A percentile compares a stretch with the other conserved stretches of the same genome.
Evolutionary conservation across 768 basidiomycete species (phyloP).

Genomic region (Mycena vitilis): DNA sequence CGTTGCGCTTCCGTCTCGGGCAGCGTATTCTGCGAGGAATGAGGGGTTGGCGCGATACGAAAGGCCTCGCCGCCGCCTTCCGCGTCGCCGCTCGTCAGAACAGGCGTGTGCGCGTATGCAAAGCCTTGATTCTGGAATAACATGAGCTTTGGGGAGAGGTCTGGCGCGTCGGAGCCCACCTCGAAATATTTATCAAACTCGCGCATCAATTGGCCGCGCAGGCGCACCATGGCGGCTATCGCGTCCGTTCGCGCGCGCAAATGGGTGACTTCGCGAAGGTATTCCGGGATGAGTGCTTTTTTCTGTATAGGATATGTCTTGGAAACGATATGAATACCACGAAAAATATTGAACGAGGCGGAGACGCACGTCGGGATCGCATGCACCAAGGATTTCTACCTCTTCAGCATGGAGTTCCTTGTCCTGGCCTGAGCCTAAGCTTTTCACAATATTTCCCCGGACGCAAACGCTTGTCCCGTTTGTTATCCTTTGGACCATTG

Average conservation of each 20-base stretch:
- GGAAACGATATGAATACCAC: not conserved
- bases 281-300: slow-evolving; percentile 80
- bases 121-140: slow-evolving; percentile 79
- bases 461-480: slow-evolving; percentile 56
- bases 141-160: slow-evolving; percentile 1
- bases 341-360: not conserved
- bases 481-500: slow-evolving; percentile 46
- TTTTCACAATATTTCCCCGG: slow-evolving; percentile 57
- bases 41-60: slow-evolving; percentile 61
- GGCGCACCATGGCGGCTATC: slow-evolving; percentile 79
- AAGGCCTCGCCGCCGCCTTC: slow-evolving; percentile 98
- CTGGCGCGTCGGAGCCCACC: slow-evolving; percentile 53
- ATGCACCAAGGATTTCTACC: slow-evolving; percentile 57
- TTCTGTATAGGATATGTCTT: slow-evolving; percentile 95
- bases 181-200: slow-evolving; percentile 78
- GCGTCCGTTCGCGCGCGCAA: slow-evolving; percentile 84
- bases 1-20: slow-evolving; percentile 33
- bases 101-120: slow-evolving; percentile 82
- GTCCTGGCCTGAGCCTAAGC: slow-evolving; percentile 58
- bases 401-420: slow-evolving; percentile 61
- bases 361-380: slow-evolving; percentile 56
- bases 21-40: slow-evolving; percentile 23
- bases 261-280: slow-evolving; percentile 88
- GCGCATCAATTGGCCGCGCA: slow-evolving; percentile 69
- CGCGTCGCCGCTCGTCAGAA: slow-evolving; percentile 91